Evolutionary conservation across 768 basidiomycete species (phyloP), one percentile per base, ranked within the genome.

Genomic region (Lactarius deliciosus): DNA sequence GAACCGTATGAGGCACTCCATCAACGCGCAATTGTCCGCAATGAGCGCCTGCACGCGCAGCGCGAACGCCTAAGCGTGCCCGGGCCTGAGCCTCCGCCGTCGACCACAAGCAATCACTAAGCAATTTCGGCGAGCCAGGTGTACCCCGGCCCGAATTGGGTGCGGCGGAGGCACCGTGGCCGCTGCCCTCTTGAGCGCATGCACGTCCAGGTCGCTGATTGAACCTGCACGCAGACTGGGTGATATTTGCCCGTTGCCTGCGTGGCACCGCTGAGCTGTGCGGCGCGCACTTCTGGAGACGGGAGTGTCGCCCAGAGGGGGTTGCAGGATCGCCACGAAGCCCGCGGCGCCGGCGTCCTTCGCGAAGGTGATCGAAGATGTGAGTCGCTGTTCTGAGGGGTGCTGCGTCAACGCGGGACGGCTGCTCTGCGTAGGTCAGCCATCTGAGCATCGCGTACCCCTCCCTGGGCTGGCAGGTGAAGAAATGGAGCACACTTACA

Each of bases 181-280:
- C 13, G 18, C 28, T 15, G n/a, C 53, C 38, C 84, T 76, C 76
- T 95, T 95, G 74, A 97, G 86, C 7, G 92, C 84, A 10, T 91
- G 89, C 20, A 96, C 87, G 75, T 96, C 92, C 74, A 94, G 81
- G 57, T 95, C 90, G 25, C 90, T 91, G 45, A 93, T 81, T 10
- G 91, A 93, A 74, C 78, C 0, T 1, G 69, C 54, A 20, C 73
- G 74, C 1, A 74, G 73, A 41, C 69, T 72, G 11, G 70, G 66
- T 16, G 62, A 73, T 3, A 3, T 3, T 1, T 1, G 28, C 1
- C 28, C 1, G 28, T 3, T 28, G 28, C 28, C 3, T 3, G 60
- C 77, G 77, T 63, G 82, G 81, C 57, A 76, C 80, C 47, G 53
- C 78, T 69, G 22, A 90, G 83, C 72, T 85, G 89, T 59, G 86